Evolutionary conservation across 164 flowering plant genomes (phyloP).

Genomic region (Magnolia sinica): DNA sequence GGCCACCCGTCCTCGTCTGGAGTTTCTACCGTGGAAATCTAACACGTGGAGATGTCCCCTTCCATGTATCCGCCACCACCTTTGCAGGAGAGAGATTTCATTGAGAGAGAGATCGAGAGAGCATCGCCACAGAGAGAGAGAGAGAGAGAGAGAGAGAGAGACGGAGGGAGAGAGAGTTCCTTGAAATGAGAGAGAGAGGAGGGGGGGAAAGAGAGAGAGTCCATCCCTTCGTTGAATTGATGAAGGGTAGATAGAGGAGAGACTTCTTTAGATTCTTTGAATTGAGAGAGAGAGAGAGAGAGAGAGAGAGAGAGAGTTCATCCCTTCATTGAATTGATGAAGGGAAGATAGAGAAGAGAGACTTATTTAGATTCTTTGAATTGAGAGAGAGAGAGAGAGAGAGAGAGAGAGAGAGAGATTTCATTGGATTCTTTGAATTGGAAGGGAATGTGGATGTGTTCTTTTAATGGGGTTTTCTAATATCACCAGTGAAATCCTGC

Average conservation of each 20-base stretch:
- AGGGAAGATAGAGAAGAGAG: background rate
- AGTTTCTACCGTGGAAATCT: background rate
- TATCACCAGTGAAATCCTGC: background rate
- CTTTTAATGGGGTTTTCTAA: background rate
- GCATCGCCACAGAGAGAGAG: background rate
- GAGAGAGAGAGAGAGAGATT: background rate
- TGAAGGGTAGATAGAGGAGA: too few species aligned
- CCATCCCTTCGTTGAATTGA: too few species aligned
- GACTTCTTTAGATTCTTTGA: background rate
- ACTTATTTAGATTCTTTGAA: background rate
- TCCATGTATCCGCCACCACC: background rate
- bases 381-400: background rate
- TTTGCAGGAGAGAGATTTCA: background rate
- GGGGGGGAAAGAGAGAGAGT: background rate
- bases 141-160: background rate
- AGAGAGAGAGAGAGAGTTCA: too few species aligned
- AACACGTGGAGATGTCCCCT: background rate
- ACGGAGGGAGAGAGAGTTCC: background rate
- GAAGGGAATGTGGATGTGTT: background rate
- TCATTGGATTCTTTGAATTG: background rate
- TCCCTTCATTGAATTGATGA: background rate
- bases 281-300: too few species aligned
- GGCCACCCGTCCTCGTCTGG: background rate
- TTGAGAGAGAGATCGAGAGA: too few species aligned
- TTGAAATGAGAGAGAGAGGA: background rate